Percentiles rank a stretch among this genome's conserved stretches.
phyloP scores from a whole-genome alignment of 2,329 filamentous ascomycete genomes.

The Fusarium bactridioides region DNA sequence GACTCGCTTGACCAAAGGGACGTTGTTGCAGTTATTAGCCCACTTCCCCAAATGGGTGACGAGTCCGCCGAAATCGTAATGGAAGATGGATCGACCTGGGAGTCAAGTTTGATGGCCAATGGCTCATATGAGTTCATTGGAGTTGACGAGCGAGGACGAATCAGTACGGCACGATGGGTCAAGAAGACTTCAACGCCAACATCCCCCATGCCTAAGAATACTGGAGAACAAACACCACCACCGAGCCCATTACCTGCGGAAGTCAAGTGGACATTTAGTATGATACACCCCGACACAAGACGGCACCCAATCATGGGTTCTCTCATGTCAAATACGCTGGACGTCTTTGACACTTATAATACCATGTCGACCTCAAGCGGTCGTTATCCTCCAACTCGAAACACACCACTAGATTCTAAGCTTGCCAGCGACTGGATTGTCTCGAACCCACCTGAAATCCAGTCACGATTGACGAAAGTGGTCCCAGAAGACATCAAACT shows the following conservation, averaged over 20 bases:
- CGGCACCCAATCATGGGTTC: slow-evolving; percentile 79
- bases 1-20: slow-evolving; percentile 57
- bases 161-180: slow-evolving; percentile 74
- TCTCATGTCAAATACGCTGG: slow-evolving; percentile 68
- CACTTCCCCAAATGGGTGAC: slow-evolving; percentile 57
- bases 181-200: slow-evolving; percentile 49
- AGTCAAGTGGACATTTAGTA: slow-evolving; percentile 76
- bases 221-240: slow-evolving; percentile 36
- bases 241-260: slow-evolving; percentile 47
- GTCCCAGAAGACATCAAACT: slow-evolving; percentile 47
- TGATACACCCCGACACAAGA: slow-evolving; percentile 72
- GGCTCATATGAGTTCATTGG: slow-evolving; percentile 73
- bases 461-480: slow-evolving; percentile 42
- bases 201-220: slow-evolving; percentile 21
- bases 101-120: slow-evolving; percentile 58
- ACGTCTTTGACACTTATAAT: slow-evolving; percentile 74
- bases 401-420: slow-evolving; percentile 40
- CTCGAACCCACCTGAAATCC: slow-evolving; percentile 29
- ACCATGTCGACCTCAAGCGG: slow-evolving; percentile 60
- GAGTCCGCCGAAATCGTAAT: slow-evolving; percentile 72
- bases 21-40: slow-evolving; percentile 74
- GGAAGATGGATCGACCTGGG: slow-evolving; percentile 68
- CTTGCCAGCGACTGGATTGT: slow-evolving; percentile 33
- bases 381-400: slow-evolving; percentile 56
- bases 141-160: slow-evolving; percentile 64